These are phyloP conservation scores for Talaromyces sp. DNA, from an alignment of 2,329 filamentous ascomycete genomes.

Conservation along the genomic window DNA sequence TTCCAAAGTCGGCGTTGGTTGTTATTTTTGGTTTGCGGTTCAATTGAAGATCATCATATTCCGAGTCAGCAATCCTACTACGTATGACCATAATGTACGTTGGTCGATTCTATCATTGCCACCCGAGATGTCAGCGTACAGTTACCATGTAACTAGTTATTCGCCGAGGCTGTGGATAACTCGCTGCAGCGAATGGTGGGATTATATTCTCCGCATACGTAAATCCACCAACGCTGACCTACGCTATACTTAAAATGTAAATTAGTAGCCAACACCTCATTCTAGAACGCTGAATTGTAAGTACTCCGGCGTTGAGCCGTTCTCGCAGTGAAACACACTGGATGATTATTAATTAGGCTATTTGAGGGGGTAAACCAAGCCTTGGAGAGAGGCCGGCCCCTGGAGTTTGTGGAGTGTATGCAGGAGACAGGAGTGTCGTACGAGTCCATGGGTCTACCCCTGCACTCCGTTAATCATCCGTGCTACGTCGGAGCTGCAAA, in stretches of 20 bases:
- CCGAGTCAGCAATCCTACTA: neutral
- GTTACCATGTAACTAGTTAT: neutral
- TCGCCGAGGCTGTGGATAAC: neutral
- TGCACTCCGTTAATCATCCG: neutral
- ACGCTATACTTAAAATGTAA: too few relatives aligned
- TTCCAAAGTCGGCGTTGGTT: constrained; percentile 7
- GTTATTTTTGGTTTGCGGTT: neutral
- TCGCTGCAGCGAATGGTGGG: neutral
- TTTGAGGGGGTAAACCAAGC: neutral
- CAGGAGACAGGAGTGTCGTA: neutral
- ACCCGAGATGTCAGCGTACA: neutral
- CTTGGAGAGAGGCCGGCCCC: too few relatives aligned
- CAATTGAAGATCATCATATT: neutral
- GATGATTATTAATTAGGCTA: too few relatives aligned
- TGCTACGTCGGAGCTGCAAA: neutral
- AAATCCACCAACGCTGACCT: neutral
- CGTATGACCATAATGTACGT: neutral
- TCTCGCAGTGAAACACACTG: too few relatives aligned
- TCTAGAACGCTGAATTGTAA: neutral
- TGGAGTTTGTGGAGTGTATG: neutral
- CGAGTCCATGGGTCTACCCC: neutral
- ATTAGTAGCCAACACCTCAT: neutral
- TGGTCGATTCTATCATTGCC: neutral
- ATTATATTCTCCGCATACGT: neutral
- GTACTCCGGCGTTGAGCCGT: too few relatives aligned